These are phyloP conservation scores for Blastocladiella emersonii DNA, from an alignment of 371 early-diverging fungal species.

Conservation along the genomic window DNA sequence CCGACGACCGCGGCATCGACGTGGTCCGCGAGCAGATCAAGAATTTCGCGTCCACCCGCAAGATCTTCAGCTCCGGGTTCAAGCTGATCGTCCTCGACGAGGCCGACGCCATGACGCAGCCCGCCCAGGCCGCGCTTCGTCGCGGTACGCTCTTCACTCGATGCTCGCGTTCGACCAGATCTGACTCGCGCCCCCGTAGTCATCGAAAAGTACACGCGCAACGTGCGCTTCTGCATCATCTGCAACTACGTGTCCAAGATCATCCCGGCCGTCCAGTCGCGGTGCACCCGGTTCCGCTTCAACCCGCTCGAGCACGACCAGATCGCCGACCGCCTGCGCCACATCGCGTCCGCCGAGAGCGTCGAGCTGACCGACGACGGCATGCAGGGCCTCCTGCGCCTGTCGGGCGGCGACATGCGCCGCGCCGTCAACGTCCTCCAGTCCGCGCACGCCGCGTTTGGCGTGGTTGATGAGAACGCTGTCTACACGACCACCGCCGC, in stretches of 20 bases:
- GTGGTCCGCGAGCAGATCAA: slow-evolving; percentile 94
- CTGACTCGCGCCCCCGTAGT: slow-evolving; percentile 25
- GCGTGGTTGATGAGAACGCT: slow-evolving; percentile 51
- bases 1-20: slow-evolving; percentile 97
- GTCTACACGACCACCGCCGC: slow-evolving; percentile 85
- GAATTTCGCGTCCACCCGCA: slow-evolving; percentile 78
- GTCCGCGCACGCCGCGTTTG: slow-evolving; percentile 63
- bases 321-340: slow-evolving; percentile 35
- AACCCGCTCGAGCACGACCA: slow-evolving; percentile 52
- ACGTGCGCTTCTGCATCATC: slow-evolving; percentile 96
- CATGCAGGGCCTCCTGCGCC: slow-evolving; percentile 50
- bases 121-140: slow-evolving; percentile 96
- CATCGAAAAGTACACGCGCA: slow-evolving; percentile 93
- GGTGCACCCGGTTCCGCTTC: slow-evolving; percentile 95
- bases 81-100: slow-evolving; percentile 98
- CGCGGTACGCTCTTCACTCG: slow-evolving; percentile 20
- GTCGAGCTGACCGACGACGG: slow-evolving; percentile 55
- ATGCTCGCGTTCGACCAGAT: background rate
- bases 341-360: slow-evolving; percentile 38
- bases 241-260: slow-evolving; percentile 93
- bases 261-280: slow-evolving; percentile 86
- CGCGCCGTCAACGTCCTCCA: slow-evolving; percentile 84
- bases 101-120: slow-evolving; percentile 96
- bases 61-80: slow-evolving; percentile 73
- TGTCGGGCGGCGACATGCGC: slow-evolving; percentile 82